These are phyloP conservation scores for Taphrina wiesneri DNA, from an alignment of 1,139 yeast genomes.

Conservation along the genomic window DNA sequence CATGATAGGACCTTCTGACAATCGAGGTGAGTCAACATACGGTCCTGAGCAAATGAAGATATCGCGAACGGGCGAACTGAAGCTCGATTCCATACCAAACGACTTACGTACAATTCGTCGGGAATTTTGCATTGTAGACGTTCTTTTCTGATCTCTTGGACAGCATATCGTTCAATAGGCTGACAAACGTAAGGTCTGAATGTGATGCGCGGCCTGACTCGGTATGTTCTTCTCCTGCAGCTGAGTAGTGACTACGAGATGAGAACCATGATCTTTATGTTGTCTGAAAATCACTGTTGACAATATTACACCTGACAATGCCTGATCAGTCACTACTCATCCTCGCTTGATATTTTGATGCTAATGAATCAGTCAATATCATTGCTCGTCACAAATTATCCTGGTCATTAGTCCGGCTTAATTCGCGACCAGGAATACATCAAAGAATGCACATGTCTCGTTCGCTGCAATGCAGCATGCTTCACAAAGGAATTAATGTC, in stretches of 20 bases:
- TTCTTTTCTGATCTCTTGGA: conserved; percentile 28
- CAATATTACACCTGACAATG: conserved; percentile 32
- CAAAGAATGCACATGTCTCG: neutral
- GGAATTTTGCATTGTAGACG: conserved; percentile 25
- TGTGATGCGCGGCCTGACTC: neutral
- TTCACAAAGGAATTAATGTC: neutral
- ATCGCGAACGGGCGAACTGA: conserved; percentile 36
- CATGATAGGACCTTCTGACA: neutral
- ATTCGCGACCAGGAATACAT: neutral
- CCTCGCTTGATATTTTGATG: neutral
- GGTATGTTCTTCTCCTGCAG: too few species aligned
- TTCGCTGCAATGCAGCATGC: neutral
- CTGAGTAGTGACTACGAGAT: conserved; percentile 12
- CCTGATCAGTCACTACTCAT: conserved; percentile 21
- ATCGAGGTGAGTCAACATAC: neutral
- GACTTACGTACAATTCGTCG: conserved; percentile 35
- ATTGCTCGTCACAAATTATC: neutral
- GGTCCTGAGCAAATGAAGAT: conserved; percentile 15
- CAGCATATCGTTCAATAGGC: neutral
- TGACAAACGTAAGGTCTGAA: neutral
- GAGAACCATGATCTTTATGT: neutral
- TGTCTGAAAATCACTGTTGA: conserved; percentile 29
- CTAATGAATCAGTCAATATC: neutral
- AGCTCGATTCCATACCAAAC: conserved; percentile 22
- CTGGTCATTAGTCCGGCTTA: neutral